phyloP scores from a whole-genome alignment of 345 rosid genomes.

The Hirschfeldia incana region DNA sequence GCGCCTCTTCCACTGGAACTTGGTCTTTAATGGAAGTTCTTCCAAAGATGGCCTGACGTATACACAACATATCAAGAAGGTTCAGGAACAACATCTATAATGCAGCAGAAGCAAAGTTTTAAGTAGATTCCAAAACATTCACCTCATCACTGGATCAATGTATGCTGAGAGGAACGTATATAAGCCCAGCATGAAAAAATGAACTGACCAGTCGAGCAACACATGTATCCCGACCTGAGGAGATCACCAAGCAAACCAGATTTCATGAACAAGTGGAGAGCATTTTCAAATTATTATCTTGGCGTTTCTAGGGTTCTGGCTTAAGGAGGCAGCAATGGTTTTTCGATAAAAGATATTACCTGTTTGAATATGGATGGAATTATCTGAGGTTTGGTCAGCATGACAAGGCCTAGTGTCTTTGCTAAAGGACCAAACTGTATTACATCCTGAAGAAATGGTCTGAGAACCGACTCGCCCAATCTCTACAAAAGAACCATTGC shows the following conservation, averaged over 20 bases:
- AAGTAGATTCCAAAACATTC: conserved; percentile 4
- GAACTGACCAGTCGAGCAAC: conserved; percentile 81
- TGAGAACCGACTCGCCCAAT: conserved; percentile 78
- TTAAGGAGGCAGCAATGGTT: not conserved
- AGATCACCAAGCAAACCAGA: conserved; percentile 12
- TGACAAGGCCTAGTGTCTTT: conserved; percentile 62
- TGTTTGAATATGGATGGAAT: conserved; percentile 82
- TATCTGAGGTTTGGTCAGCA: conserved; percentile 81
- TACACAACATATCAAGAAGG: not conserved
- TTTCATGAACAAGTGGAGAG: not conserved
- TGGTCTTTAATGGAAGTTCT: conserved; percentile 53
- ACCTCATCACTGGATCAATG: conserved; percentile 80
- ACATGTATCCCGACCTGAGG: conserved; percentile 75
- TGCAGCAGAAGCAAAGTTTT: not conserved
- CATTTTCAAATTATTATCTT: not conserved
- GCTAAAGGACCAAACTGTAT: conserved; percentile 82
- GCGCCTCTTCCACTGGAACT: conserved; percentile 66
- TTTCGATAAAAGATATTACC: conserved; percentile 39
- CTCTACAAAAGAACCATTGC: conserved; percentile 47
- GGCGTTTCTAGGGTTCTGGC: conserved; percentile 1
- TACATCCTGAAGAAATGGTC: conserved; percentile 97
- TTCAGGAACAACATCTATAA: conserved; percentile 2
- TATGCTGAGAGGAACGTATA: conserved; percentile 80
- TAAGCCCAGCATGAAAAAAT: conserved; percentile 79
- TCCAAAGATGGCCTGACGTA: conserved; percentile 55